These are phyloP conservation scores for Apiospora pterosperma DNA, from an alignment of 2,329 filamentous ascomycete species.

Conservation along the genomic window DNA sequence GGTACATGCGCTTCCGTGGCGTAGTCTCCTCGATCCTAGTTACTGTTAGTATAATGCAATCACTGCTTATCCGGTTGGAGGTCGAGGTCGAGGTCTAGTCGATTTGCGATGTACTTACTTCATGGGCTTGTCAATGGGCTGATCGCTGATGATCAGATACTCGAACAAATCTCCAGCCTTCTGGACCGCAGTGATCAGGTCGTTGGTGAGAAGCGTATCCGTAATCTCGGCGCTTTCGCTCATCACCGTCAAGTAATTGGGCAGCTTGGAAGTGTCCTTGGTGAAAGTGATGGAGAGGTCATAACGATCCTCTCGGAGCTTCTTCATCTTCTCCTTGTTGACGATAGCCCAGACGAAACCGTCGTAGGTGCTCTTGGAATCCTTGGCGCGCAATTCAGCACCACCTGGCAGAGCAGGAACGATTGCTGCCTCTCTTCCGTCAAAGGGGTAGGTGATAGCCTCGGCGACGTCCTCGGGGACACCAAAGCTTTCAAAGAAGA, in stretches of 20 bases:
- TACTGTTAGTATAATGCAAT: constrained; percentile 4
- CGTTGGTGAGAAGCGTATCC: constrained; percentile 79
- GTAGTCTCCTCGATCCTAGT: constrained; percentile 74
- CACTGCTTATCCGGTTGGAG: not conserved
- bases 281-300: constrained; percentile 90
- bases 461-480: constrained; percentile 71
- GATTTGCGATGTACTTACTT: constrained; percentile 55
- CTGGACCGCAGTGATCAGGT: constrained; percentile 76
- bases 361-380: constrained; percentile 71
- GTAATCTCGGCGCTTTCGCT: constrained; percentile 95
- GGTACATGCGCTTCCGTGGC: constrained; percentile 82
- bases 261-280: constrained; percentile 89
- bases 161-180: constrained; percentile 78
- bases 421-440: constrained; percentile 81
- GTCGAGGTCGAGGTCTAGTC: too few species aligned
- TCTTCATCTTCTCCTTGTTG: constrained; percentile 92
- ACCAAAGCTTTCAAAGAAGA: constrained; percentile 77
- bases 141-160: constrained; percentile 84
- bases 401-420: constrained; percentile 64
- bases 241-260: constrained; percentile 90
- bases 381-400: constrained; percentile 52
- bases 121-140: constrained; percentile 80
- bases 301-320: constrained; percentile 86
- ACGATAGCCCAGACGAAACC: constrained; percentile 93
- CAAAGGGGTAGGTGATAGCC: constrained; percentile 80